Base-by-base conservation (phyloP, 2,329 filamentous ascomycete species). In the Piedraia hortae region DNA sequence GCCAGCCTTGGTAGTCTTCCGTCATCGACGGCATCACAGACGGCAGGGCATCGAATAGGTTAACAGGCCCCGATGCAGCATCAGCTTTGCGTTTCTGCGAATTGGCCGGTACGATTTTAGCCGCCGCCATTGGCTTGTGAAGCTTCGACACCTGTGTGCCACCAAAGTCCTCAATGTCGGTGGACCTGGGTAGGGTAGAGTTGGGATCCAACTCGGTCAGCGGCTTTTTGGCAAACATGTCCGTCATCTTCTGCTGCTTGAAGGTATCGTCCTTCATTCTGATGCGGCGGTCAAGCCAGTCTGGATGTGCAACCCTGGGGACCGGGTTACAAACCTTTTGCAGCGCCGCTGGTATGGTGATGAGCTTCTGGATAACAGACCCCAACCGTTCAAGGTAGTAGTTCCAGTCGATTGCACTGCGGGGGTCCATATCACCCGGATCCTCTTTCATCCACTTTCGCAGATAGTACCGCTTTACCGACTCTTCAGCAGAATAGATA, bases 161-260 rank as follows among this genome's bases (percentile, higher is more conserved):
- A 10, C 42, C 42, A 28, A 44, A 55, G 20, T 62, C 58, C 21
- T 58, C 42, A 24, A 53, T 8, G 55, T 59, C 44, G 4, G 7
- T 15, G 9, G 31, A 28, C 45, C 62, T 44, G 56, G 59, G 57
- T 21, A 56, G 52, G 20, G 64, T 41, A 10, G 57, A 49, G 43
- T 59, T 88, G 48, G 40, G 62, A 56, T 50, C 54, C 16, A 75
- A 69, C 32, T 82, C 73, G 7, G 64, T 61, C 12, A 89, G 45
- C 0, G 75, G 71, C 20, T 56, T 63, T 41, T 70, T 71, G 10
- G 46, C 55, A 39, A 97, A 90, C 34, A 90, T 53, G 38, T 93
- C 85, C 0, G 82, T 97, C 54, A 99, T 71, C 50, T 97, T 97
- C 51, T 80, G 89, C 49, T 99, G 85, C 53, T 97, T 90, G 56